These are phyloP conservation scores for Citeromyces hawaiiensis DNA, from an alignment of 1,139 yeast genomes.

Conservation along the genomic window DNA sequence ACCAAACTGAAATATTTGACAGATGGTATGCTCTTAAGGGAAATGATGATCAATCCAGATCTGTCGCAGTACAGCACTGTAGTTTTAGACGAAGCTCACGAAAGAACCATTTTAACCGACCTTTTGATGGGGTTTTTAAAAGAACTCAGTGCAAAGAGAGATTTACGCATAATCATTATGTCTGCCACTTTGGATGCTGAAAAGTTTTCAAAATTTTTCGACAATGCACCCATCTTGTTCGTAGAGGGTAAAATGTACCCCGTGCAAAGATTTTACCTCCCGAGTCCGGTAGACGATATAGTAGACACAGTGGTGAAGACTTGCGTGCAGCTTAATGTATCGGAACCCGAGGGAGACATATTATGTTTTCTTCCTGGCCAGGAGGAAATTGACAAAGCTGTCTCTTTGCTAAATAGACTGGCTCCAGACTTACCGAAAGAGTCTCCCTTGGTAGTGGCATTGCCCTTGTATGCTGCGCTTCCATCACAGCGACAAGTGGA, in stretches of 20 bases:
- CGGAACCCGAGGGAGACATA: constrained; percentile 80
- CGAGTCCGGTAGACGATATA: constrained; percentile 57
- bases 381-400: constrained; percentile 89
- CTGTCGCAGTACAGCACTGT: constrained; percentile 59
- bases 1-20: constrained; percentile 80
- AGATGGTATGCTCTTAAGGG: constrained; percentile 95
- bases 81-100: constrained; percentile 96
- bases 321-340: constrained; percentile 62
- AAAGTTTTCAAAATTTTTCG: constrained; percentile 65
- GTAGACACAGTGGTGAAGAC: constrained; percentile 70
- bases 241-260: constrained; percentile 88
- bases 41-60: constrained; percentile 63
- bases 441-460: constrained; percentile 62
- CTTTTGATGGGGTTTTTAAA: constrained; percentile 80
- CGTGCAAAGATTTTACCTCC: constrained; percentile 58
- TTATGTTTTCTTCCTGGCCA: constrained; percentile 91
- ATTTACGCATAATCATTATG: constrained; percentile 59
- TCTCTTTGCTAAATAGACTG: constrained; percentile 41
- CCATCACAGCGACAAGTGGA: constrained; percentile 73
- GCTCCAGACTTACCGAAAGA: constrained; percentile 58
- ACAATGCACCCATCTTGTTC: constrained; percentile 64
- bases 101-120: constrained; percentile 86
- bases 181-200: constrained; percentile 97
- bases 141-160: constrained; percentile 34
- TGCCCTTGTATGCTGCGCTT: constrained; percentile 88